These are phyloP conservation scores for Fusarium hostae DNA, from an alignment of 2,329 filamentous ascomycete species.

Conservation along the genomic window DNA sequence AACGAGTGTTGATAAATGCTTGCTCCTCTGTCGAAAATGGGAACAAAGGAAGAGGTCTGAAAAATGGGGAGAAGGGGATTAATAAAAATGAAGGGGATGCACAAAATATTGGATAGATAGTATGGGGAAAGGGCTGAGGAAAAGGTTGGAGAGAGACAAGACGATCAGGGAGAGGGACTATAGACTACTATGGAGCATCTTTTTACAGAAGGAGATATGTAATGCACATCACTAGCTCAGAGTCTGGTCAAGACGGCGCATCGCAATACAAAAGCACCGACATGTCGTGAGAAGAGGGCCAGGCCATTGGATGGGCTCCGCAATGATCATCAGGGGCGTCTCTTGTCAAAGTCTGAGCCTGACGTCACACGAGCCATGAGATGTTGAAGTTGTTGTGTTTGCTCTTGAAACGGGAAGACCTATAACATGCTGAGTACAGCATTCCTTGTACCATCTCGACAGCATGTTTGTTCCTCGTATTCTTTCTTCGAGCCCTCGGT, in stretches of 20 bases:
- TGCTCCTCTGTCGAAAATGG: conserved; percentile 18
- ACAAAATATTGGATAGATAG: conserved; percentile 22
- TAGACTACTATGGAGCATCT: conserved; percentile 1
- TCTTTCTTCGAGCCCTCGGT: background rate
- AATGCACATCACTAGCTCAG: conserved; percentile 35
- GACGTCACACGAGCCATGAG: conserved; percentile 30
- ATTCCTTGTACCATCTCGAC: background rate
- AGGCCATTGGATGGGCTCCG: conserved; percentile 29
- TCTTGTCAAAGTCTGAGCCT: conserved; percentile 8
- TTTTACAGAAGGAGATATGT: conserved; percentile 32
- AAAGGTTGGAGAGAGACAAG: conserved; percentile 10
- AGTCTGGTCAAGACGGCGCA: conserved; percentile 25
- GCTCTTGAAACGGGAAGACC: conserved; percentile 29
- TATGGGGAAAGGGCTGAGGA: conserved; percentile 17
- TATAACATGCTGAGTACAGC: background rate
- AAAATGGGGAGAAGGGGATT: conserved; percentile 12
- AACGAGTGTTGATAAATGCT: conserved; percentile 34
- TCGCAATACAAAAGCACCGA: conserved; percentile 31
- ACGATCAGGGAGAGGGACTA: conserved; percentile 25
- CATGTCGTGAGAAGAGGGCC: conserved; percentile 10
- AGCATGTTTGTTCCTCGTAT: conserved; percentile 16
- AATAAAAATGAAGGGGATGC: conserved; percentile 28
- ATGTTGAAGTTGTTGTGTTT: conserved; percentile 27
- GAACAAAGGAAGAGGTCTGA: background rate
- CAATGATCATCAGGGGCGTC: conserved; percentile 35